Conservation (phyloP, 805 yeast species). For the Lachancea mirantina region DNA sequence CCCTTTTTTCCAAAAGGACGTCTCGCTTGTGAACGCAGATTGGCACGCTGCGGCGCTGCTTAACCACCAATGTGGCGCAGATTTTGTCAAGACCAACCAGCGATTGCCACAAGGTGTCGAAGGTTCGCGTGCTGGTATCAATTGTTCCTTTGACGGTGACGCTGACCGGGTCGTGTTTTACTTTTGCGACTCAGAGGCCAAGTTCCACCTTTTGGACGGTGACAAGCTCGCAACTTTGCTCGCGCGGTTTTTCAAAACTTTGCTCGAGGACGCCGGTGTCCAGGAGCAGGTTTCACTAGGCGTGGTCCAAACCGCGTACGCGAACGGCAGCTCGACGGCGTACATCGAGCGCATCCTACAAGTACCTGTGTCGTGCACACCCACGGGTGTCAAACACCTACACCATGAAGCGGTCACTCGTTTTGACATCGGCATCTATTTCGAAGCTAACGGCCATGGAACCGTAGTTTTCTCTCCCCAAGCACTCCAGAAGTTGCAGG, state of each 20-base stretch:
- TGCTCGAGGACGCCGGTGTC: conserved; percentile 41
- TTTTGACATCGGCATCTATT: conserved; percentile 88
- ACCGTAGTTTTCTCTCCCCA: conserved; percentile 74
- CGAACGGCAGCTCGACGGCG: conserved; percentile 85
- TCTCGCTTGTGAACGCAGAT: conserved; percentile 47
- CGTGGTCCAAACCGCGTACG: conserved; percentile 95
- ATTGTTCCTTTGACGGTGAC: conserved; percentile 92
- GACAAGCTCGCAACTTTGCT: conserved; percentile 86
- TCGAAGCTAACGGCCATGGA: conserved; percentile 99
- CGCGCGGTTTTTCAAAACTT: conserved; percentile 56
- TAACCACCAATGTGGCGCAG: conserved; percentile 88
- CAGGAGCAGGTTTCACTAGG: conserved; percentile 47
- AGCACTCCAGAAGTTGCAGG: conserved; percentile 36
- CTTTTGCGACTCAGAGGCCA: conserved; percentile 34
- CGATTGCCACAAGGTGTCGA: conserved; percentile 56
- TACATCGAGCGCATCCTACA: conserved; percentile 54
- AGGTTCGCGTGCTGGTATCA: conserved; percentile 43
- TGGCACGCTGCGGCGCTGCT: conserved; percentile 49
- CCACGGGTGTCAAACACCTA: conserved; percentile 94
- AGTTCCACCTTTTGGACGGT: conserved; percentile 71
- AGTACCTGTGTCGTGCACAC: conserved; percentile 78
- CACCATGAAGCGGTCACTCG: conserved; percentile 80
- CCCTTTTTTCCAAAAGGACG: conserved; percentile 33
- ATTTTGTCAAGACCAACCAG: conserved; percentile 87
- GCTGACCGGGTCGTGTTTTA: conserved; percentile 92